Percentiles rank a stretch among this genome's conserved stretches.
phyloP scores from a whole-genome alignment of 306 rosid species.

The Ammopiptanthus mongolicus region DNA sequence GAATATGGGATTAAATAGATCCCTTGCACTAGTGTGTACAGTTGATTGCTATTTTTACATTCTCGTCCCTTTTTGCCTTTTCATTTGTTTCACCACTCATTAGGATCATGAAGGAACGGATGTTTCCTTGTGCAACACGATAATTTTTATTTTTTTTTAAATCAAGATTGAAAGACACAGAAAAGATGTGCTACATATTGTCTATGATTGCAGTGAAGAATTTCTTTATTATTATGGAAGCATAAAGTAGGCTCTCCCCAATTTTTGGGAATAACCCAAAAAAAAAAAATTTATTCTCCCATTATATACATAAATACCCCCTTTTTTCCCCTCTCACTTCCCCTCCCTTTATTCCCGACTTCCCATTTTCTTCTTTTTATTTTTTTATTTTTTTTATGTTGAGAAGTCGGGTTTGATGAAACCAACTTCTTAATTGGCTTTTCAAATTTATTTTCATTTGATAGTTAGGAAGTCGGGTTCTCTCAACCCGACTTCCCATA shows the following conservation, averaged over 20 bases:
- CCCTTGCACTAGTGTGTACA: slow-evolving; percentile 44
- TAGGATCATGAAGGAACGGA: slow-evolving; percentile 24
- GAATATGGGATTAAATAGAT: slow-evolving; percentile 33
- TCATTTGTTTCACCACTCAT: slow-evolving; percentile 14
- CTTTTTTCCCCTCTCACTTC: no score
- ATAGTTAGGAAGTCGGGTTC: no score
- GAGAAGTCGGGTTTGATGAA: no score
- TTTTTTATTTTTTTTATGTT: no score
- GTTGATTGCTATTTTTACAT: slow-evolving; percentile 27
- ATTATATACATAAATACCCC: no score
- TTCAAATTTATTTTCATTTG: no score
- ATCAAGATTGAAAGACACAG: slow-evolving; percentile 15
- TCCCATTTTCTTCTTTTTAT: no score
- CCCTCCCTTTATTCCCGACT: no score
- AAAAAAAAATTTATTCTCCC: no score
- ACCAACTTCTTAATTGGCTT: no score
- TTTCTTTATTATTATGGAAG: neutral
- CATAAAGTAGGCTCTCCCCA: neutral
- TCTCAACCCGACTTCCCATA: no score
- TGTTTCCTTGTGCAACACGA: slow-evolving; percentile 18
- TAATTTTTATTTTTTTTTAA: neutral
- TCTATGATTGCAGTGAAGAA: slow-evolving; percentile 1
- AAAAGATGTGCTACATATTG: slow-evolving; percentile 19
- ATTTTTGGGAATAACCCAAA: no score
- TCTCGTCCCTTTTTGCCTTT: neutral